These are phyloP conservation scores for Annulohypoxylon nitens DNA, from an alignment of 495 filamentous ascomycete species.

Conservation along the genomic window DNA sequence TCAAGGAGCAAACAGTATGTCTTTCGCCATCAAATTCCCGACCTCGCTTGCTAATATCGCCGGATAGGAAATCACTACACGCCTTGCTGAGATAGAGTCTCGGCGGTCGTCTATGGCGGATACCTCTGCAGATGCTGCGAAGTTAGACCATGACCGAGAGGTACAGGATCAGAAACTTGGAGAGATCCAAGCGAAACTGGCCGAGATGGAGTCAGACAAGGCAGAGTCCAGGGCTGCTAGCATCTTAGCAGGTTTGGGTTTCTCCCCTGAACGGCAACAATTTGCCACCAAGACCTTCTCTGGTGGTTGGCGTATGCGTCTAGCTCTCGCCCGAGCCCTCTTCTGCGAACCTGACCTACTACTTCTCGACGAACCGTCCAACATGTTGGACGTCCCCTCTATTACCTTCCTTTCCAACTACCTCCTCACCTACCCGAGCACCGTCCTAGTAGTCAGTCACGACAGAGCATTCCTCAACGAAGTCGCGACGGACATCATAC, in stretches of 20 bases:
- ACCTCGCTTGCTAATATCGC: conserved; percentile 41
- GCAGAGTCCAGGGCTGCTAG: conserved; percentile 94
- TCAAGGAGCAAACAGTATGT: conserved; percentile 87
- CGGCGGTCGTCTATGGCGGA: conserved; percentile 84
- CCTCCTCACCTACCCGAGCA: conserved; percentile 92
- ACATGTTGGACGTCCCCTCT: conserved; percentile 99
- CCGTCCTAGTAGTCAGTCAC: conserved; percentile 96
- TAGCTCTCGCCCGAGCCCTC: conserved; percentile 92
- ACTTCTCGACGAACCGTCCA: conserved; percentile 98
- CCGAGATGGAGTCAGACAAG: conserved; percentile 99
- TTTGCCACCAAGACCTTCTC: conserved; percentile 98
- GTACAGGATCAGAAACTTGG: conserved; percentile 88
- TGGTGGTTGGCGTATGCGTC: conserved; percentile 99
- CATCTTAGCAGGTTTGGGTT: conserved; percentile 96
- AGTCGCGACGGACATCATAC: conserved; percentile 99
- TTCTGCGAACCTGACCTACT: conserved; percentile 99
- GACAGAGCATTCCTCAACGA: conserved; percentile 99
- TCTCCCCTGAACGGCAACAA: conserved; percentile 93
- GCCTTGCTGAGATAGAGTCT: conserved; percentile 83
- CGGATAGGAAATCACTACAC: conserved; percentile 80
- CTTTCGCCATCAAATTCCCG: background rate
- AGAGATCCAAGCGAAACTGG: conserved; percentile 91
- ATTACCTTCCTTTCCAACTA: conserved; percentile 99
- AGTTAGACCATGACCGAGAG: conserved; percentile 86
- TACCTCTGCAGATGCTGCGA: conserved; percentile 85